Evolutionary conservation across 2,329 filamentous ascomycete species (phyloP).

Genomic region (Aspergillus viridinutans): DNA sequence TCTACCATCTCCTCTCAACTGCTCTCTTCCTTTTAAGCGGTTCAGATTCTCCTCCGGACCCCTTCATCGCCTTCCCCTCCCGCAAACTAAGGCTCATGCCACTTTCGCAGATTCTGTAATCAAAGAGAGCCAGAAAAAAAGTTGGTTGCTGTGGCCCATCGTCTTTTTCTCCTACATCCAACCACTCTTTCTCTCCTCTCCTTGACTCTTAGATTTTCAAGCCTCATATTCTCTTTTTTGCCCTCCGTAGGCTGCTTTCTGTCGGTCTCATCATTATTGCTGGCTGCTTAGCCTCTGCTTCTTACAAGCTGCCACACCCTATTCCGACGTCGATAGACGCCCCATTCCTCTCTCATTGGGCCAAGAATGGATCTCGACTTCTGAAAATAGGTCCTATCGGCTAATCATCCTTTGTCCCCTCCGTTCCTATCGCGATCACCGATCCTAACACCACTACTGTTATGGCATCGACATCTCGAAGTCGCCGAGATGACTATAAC

Average conservation of each 20-base stretch:
- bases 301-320: too few species aligned
- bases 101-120: too few species aligned
- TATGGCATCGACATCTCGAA: neutral
- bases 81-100: neutral
- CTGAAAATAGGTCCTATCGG: neutral
- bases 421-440: neutral
- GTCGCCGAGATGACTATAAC: slow-evolving; percentile 14
- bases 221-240: neutral
- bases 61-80: neutral
- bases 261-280: too few species aligned
- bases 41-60: too few species aligned
- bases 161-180: neutral
- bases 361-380: neutral
- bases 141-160: neutral
- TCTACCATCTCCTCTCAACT: neutral
- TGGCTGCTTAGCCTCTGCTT: too few species aligned
- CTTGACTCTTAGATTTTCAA: neutral
- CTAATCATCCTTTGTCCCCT: neutral
- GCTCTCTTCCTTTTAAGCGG: neutral
- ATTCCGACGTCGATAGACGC: too few species aligned
- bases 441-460: neutral
- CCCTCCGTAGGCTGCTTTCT: too few species aligned
- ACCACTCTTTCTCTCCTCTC: neutral
- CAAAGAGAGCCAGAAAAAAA: neutral
- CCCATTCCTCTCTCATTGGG: neutral